Evolutionary conservation across 345 rosid species (phyloP).

Genomic region (Murraya koenigii): DNA sequence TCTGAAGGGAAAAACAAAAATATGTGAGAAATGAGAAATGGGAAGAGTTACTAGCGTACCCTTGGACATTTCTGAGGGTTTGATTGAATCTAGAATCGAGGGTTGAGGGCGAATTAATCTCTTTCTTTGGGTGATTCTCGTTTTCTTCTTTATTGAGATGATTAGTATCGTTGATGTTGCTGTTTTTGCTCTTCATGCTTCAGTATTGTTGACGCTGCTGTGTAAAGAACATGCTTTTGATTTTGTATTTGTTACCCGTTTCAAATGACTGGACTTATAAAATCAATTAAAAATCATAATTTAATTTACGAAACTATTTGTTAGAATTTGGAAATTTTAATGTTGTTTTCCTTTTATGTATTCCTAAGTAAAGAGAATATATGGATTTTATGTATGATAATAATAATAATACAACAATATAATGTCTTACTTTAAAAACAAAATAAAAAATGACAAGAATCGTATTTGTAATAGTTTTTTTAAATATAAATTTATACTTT

Average conservation of each 20-base stretch:
- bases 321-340: background rate
- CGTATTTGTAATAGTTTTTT: no score
- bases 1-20: slow-evolving; percentile 14
- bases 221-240: slow-evolving; percentile 8
- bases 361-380: no score
- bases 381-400: no score
- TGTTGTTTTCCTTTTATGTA: background rate
- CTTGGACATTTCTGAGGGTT: slow-evolving; percentile 87
- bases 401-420: no score
- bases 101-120: slow-evolving; percentile 34
- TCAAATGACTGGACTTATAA: background rate
- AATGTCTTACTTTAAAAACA: no score
- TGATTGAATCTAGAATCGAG: slow-evolving; percentile 87
- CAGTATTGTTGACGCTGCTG: slow-evolving; percentile 15
- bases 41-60: slow-evolving; percentile 32
- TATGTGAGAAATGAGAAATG: background rate
- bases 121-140: slow-evolving; percentile 27
- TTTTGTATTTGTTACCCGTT: background rate
- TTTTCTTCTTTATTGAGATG: background rate
- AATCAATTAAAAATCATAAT: background rate
- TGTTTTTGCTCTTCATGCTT: slow-evolving; percentile 31
- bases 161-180: slow-evolving; percentile 11
- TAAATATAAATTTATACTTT: no score
- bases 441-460: no score
- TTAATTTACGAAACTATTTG: background rate